Evolutionary conservation across 257 asterid genomes (phyloP), one percentile per base, ranked within the genome.

Genomic region (Lycium barbarum): DNA sequence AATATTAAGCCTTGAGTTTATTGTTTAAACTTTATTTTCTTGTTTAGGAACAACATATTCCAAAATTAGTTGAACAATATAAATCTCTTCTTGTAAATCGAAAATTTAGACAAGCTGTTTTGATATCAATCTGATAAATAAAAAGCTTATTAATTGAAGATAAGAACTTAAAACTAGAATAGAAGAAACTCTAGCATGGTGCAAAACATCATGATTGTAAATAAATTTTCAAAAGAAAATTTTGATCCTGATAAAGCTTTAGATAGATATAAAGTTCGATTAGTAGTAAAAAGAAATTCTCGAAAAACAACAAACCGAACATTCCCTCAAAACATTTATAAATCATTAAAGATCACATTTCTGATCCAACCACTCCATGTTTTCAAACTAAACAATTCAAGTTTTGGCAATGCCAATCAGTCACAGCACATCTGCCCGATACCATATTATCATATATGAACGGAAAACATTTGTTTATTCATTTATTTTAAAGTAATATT

Each of bases 311-410:
- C 61, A 0, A 55, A 55, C 5, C n/a, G 17, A 70, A 38, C 78
- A 70, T 70, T 70, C 53, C 76, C 78, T 17, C 33, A 2, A 70
- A 70, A 38, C 0, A 70, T 3, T 70, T 70, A 70, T 68, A 68
- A 68, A 68, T 68, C 53, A 14, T 51, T 40, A 68, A 68, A 68
- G 53, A 36, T 15, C 78, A 70, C 7, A 70, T 8, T 70, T 68
- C 53, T 68, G 78, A 68, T 68, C 51, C 7, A 68, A 38, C 53
- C 78, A 68, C 53, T 68, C 78, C 26, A 68, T 38, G 15, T 38
- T 45, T 68, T 38, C 26, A 38, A 68, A 68, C 38, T 61, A 38
- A 68, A 68, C 78, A 68, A 38, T 68, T 68, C 26, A 68, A 68
- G 6, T 68, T 36, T 5, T 38, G 26, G 53, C 13, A 68, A 7